Base-by-base conservation (phyloP, 257 asterid species). In the Ehretia macrophylla region DNA sequence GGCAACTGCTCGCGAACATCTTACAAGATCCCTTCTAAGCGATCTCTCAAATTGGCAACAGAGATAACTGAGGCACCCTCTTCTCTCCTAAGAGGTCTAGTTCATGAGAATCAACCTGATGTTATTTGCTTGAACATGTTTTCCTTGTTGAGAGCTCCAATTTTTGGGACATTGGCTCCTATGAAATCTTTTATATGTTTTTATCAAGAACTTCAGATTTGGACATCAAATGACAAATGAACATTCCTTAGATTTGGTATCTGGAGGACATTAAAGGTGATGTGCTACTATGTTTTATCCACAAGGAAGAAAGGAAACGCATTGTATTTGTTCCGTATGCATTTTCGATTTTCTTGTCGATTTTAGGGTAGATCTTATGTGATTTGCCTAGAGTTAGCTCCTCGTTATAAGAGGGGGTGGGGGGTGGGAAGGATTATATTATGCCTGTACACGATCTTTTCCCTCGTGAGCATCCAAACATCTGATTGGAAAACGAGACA, bases 1-100 rank as follows among this genome's bases (percentile, higher is more conserved):
- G 47, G 88, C 86, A 17, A 79, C 82, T 52, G 96, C 96, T 1
- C 86, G 94, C 2, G 96, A 87, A 50, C 96, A 87, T 58, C 68
- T 87, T 13, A 53, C 94, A 14, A 77, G 90, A 68, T 79, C 91
- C 64, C 91, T 87, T 63, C 74, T 87, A 80, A 82, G 83, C 78
- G 82, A 82, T 57, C 20, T 38, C 50, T 35, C 39, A 37, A 20
- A 32, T 42, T 42, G 47, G 47, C 47, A 42, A 42, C 16, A 60
- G 57, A 12, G 16, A 20, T 32, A 17, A 48, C 46, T 21, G 47
- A 42, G 47, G 47, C 16, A 14, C 16, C 1, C 47, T 35, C 40
- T 54, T 17, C 51, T 39, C 32, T 44, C 5, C 45, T 32, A 32
- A 44, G 27, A 55, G 63, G 19, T 35, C 63, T 55, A 21, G 14